phyloP scores from a whole-genome alignment of 2,329 filamentous ascomycete species.

The Scedosporium dehoogii region DNA sequence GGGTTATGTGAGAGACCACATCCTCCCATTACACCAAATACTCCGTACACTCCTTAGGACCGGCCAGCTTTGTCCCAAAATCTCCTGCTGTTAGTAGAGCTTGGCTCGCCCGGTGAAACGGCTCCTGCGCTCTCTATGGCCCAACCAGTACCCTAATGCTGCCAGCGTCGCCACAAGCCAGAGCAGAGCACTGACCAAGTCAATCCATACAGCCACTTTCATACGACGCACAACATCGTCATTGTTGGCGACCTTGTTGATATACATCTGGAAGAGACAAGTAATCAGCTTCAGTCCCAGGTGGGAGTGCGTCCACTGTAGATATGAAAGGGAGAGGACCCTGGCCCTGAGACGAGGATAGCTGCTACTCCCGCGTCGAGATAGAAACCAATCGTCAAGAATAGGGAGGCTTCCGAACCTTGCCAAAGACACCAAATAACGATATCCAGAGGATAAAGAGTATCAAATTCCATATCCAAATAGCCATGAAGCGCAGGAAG shows the following conservation, averaged over 20 bases:
- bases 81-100: conserved; percentile 25
- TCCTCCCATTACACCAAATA: too few relatives aligned
- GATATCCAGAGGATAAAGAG: conserved; percentile 72
- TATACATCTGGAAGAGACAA: conserved; percentile 48
- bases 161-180: conserved; percentile 59
- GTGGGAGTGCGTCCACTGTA: background rate
- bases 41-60: too few relatives aligned
- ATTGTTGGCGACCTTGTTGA: conserved; percentile 55
- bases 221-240: conserved; percentile 58
- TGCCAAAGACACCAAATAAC: conserved; percentile 76
- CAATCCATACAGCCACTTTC: conserved; percentile 81
- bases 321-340: background rate
- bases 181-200: conserved; percentile 62
- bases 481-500: conserved; percentile 37
- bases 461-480: conserved; percentile 59
- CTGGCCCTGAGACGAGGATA: background rate
- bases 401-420: conserved; percentile 25
- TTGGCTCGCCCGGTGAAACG: conserved; percentile 51
- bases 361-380: too few relatives aligned
- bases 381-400: background rate
- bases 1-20: too few relatives aligned
- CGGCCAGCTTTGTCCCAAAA: too few relatives aligned
- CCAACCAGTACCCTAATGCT: conserved; percentile 48
- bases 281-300: background rate
- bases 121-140: conserved; percentile 38